phyloP scores from a whole-genome alignment of 2,329 filamentous ascomycete species.

The Talaromyces verruculosus region DNA sequence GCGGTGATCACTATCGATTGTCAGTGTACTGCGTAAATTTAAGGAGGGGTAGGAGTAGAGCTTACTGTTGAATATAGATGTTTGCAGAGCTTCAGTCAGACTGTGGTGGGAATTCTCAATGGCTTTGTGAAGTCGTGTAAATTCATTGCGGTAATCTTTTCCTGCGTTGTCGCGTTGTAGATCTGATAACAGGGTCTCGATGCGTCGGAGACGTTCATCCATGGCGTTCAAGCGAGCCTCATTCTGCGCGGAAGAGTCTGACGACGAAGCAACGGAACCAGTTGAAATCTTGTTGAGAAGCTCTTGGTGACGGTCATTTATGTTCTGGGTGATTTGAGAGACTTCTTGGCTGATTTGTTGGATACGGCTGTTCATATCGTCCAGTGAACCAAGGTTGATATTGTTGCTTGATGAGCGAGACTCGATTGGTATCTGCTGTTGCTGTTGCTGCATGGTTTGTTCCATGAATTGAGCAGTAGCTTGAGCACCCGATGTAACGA shows the following conservation, averaged over 20 bases:
- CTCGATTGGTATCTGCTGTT: slow-evolving; percentile 33
- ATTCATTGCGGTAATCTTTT: slow-evolving; percentile 57
- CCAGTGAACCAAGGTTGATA: slow-evolving; percentile 63
- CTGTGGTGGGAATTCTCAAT: slow-evolving; percentile 56
- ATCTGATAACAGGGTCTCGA: slow-evolving; percentile 53
- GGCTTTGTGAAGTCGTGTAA: slow-evolving; percentile 55
- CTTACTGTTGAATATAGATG: slow-evolving; percentile 53
- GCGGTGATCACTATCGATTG: slow-evolving; percentile 49
- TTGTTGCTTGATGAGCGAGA: slow-evolving; percentile 42
- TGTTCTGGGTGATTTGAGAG: slow-evolving; percentile 54
- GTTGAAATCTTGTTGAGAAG: slow-evolving; percentile 41
- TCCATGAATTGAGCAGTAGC: slow-evolving; percentile 36
- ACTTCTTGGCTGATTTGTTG: slow-evolving; percentile 60
- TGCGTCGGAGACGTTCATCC: slow-evolving; percentile 52
- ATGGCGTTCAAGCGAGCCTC: slow-evolving; percentile 43
- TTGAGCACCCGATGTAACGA: slow-evolving; percentile 50
- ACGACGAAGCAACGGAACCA: slow-evolving; percentile 5
- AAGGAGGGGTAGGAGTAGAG: slow-evolving; percentile 20
- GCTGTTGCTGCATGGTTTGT: slow-evolving; percentile 27
- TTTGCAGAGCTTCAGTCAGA: slow-evolving; percentile 53
- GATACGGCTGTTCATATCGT: slow-evolving; percentile 80
- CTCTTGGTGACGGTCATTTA: slow-evolving; percentile 56
- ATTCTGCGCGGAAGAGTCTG: slow-evolving; percentile 23
- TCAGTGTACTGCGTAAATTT: not conserved
- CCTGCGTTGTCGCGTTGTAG: slow-evolving; percentile 57